A percentile compares a stretch with the other conserved stretches of the same genome.
Conservation (phyloP, 148 eudicot genomes). For the Vaccinium darrowii region DNA sequence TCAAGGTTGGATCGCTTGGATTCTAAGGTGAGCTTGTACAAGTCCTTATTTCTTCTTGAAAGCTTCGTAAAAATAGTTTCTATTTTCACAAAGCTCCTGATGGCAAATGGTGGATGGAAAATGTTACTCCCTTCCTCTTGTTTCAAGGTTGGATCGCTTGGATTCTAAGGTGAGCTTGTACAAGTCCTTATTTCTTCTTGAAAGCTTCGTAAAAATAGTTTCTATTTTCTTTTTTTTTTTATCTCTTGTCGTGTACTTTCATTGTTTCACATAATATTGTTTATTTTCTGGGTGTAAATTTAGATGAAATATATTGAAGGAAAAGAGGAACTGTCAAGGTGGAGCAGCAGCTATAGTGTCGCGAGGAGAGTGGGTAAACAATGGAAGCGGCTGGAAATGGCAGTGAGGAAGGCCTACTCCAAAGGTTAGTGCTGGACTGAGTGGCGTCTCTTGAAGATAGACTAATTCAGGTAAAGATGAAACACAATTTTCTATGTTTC, state of each 20-base stretch:
- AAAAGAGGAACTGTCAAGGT: constrained; percentile 29
- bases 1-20: constrained; percentile 12
- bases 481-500: not conserved
- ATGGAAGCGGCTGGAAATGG: constrained; percentile 33
- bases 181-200: not conserved
- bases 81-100: not conserved
- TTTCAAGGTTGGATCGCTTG: constrained; percentile 12
- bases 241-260: not conserved
- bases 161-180: not conserved
- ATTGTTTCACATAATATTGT: not conserved
- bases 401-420: constrained; percentile 42
- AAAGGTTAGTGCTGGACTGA: constrained; percentile 52
- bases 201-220: not conserved
- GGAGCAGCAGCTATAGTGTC: constrained; percentile 16
- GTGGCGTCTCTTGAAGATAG: constrained; percentile 41
- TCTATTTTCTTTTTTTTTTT: not conserved
- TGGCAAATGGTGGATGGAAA: not conserved
- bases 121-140: not conserved
- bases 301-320: constrained; percentile 36
- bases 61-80: not conserved
- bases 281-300: not conserved
- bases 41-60: not conserved
- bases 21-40: not conserved
- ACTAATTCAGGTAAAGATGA: constrained; percentile 34
- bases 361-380: constrained; percentile 13